phyloP scores from a whole-genome alignment of 2,329 filamentous ascomycete species.

The Claviceps humidiphila region DNA sequence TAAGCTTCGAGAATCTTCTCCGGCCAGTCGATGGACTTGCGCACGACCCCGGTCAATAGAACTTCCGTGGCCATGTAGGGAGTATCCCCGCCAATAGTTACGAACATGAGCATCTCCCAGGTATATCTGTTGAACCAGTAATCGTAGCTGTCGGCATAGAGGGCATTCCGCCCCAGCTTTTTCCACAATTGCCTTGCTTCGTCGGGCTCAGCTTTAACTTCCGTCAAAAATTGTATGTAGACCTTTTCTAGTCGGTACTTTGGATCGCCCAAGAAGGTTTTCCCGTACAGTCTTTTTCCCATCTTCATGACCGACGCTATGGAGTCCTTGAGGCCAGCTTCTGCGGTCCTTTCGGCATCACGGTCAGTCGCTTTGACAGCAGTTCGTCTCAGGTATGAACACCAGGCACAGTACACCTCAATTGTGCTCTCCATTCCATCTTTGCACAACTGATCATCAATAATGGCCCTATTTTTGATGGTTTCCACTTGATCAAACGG shows the following conservation, averaged over 20 bases:
- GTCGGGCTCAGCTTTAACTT: conserved; percentile 65
- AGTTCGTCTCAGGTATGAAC: conserved; percentile 76
- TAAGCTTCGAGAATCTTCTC: conserved; percentile 65
- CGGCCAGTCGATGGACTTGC: conserved; percentile 57
- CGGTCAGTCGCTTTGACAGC: conserved; percentile 65
- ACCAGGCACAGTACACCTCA: conserved; percentile 89
- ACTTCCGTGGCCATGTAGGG: conserved; percentile 65
- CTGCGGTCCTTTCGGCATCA: conserved; percentile 78
- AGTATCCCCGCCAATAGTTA: conserved; percentile 35
- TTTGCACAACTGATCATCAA: conserved; percentile 69
- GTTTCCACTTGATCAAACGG: conserved; percentile 71
- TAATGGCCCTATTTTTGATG: conserved; percentile 87
- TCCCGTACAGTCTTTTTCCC: conserved; percentile 60
- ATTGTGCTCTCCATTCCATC: conserved; percentile 79
- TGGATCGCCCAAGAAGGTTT: conserved; percentile 70
- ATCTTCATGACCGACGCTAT: conserved; percentile 76
- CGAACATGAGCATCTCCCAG: conserved; percentile 68
- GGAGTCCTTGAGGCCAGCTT: conserved; percentile 75
- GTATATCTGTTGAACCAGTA: conserved; percentile 90
- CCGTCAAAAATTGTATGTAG: conserved; percentile 79
- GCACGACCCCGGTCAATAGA: conserved; percentile 54
- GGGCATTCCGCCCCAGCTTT: conserved; percentile 48
- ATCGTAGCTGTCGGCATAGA: conserved; percentile 65
- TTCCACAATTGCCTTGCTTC: conserved; percentile 70
- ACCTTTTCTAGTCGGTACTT: conserved; percentile 82